A percentile compares a stretch with the other conserved stretches of the same genome.
These are phyloP conservation scores for Eutrema salsugineum DNA, from an alignment of 441 rosid species.

Conservation along the genomic window DNA sequence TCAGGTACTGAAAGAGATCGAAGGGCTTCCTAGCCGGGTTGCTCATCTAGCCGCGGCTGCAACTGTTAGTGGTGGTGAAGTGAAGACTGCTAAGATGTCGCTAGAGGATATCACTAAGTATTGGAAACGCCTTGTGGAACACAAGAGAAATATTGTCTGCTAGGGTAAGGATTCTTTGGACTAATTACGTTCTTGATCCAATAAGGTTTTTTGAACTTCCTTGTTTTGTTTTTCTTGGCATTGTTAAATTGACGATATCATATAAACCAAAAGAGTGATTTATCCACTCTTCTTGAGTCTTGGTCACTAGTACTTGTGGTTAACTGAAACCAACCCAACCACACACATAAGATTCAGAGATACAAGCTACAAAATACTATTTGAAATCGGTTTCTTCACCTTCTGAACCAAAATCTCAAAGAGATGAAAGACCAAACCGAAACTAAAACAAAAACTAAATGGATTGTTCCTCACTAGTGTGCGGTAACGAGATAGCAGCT, in stretches of 20 bases:
- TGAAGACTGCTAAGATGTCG: slow-evolving; percentile 32
- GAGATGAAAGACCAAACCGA: neutral
- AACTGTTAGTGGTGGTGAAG: slow-evolving; percentile 14
- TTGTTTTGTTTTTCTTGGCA: neutral
- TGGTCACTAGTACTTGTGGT: neutral
- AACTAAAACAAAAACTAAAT: neutral
- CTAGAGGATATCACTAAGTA: slow-evolving; percentile 36
- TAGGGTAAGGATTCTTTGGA: slow-evolving; percentile 18
- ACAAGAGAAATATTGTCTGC: slow-evolving; percentile 47
- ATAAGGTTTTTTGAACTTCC: slow-evolving; percentile 1
- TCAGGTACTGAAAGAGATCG: slow-evolving; percentile 52
- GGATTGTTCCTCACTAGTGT: neutral
- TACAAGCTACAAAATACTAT: neutral
- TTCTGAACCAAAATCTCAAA: neutral
- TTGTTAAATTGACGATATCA: neutral
- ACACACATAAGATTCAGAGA: neutral
- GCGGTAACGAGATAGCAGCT: neutral
- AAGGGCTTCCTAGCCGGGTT: slow-evolving; percentile 31
- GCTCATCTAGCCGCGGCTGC: slow-evolving; percentile 17
- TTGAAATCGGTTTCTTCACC: neutral
- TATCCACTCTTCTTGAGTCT: neutral
- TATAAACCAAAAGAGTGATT: neutral
- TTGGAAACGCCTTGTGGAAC: slow-evolving; percentile 48
- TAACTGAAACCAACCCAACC: neutral
- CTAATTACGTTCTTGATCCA: neutral